phyloP scores from a whole-genome alignment of 2,329 filamentous ascomycete genomes.

The Tympanopsis confertula region DNA sequence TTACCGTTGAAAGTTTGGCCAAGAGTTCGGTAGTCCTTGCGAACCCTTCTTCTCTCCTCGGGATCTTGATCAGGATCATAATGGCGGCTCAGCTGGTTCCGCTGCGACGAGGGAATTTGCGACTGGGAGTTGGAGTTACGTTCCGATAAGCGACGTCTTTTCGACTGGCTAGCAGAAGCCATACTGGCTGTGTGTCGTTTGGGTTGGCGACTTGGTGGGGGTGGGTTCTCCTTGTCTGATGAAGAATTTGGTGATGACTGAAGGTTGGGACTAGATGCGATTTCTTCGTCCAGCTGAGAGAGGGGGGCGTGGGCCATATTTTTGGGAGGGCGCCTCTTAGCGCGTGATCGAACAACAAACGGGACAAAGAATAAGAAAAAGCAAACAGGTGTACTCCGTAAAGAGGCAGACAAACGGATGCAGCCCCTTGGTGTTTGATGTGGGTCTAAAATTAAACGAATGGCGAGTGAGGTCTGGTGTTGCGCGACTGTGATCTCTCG shows the following conservation, averaged over 20 bases:
- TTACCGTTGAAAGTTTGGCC: slow-evolving; percentile 3
- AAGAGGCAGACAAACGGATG: too few species aligned
- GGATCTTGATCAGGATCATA: slow-evolving; percentile 7
- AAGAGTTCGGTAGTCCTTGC: slow-evolving; percentile 4
- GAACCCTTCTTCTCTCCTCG: slow-evolving; percentile 5
- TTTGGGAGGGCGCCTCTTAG: too few species aligned
- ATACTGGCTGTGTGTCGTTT: background rate
- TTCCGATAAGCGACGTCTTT: background rate
- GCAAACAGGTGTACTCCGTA: too few species aligned
- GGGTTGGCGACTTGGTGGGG: background rate
- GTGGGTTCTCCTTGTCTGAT: slow-evolving; percentile 1
- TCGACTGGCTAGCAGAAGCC: background rate
- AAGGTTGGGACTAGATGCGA: too few species aligned
- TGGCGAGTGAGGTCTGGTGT: too few species aligned
- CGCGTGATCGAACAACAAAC: too few species aligned
- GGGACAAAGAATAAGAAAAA: too few species aligned
- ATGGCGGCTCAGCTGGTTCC: slow-evolving; percentile 2
- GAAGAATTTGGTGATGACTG: background rate
- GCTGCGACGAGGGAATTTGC: slow-evolving; percentile 1
- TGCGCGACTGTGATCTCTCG: too few species aligned
- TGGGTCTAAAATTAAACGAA: too few species aligned
- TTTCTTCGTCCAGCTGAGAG: too few species aligned
- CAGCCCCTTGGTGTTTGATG: too few species aligned
- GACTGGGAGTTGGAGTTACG: background rate
- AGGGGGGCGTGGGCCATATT: too few species aligned